phyloP scores from a whole-genome alignment of 1,284 basidiomycete genomes.

The Cryptococcus hybrid region DNA sequence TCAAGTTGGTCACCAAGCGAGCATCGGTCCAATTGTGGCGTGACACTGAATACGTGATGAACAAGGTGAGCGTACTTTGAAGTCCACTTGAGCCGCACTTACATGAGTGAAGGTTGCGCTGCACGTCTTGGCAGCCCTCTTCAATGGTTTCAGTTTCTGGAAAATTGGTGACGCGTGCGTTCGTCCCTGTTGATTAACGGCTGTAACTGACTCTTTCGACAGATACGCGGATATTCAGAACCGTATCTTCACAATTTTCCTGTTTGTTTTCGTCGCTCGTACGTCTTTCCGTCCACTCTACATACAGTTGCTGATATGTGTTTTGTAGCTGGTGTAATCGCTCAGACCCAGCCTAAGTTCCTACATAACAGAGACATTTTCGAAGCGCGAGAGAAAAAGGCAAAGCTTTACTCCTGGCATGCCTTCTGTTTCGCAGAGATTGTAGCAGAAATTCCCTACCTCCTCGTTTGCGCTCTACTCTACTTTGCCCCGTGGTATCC shows the following conservation, averaged over 20 bases:
- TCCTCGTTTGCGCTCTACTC: conserved; percentile 53
- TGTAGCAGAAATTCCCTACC: conserved; percentile 51
- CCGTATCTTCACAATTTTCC: conserved; percentile 65
- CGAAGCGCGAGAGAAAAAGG: conserved; percentile 58
- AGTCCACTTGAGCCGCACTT: conserved; percentile 67
- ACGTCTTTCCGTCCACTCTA: conserved; percentile 7
- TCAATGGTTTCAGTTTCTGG: conserved; percentile 61
- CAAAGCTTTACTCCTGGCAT: conserved; percentile 47
- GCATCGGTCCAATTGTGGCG: conserved; percentile 38
- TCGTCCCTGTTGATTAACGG: no score
- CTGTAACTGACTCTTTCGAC: conserved; percentile 20
- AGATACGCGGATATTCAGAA: conserved; percentile 69
- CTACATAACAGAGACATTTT: conserved; percentile 59
- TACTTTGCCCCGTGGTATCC: conserved; percentile 53
- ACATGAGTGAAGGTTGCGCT: background rate
- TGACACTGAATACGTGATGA: conserved; percentile 44
- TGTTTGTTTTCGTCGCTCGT: conserved; percentile 32
- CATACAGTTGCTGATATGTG: conserved; percentile 34
- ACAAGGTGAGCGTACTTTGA: conserved; percentile 35
- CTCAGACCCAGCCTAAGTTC: conserved; percentile 52
- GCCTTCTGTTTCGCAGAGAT: conserved; percentile 42
- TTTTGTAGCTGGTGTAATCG: conserved; percentile 48
- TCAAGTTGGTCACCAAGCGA: conserved; percentile 33
- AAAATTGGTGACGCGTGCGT: conserved; percentile 57
- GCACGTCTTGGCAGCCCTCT: conserved; percentile 33